Conservation (phyloP, 108 stramenopile species). For the Epipyxis sp. region DNA sequence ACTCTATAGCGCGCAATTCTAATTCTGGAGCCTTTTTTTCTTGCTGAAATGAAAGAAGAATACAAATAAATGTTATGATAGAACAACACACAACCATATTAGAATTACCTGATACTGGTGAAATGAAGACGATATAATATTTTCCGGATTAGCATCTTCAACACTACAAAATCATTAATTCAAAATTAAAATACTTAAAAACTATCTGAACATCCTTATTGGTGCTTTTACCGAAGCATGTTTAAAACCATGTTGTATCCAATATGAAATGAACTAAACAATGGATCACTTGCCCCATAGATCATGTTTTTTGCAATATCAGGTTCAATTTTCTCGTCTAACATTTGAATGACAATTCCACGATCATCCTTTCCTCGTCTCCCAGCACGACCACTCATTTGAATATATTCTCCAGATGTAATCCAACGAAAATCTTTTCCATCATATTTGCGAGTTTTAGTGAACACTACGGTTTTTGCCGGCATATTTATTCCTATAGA, state of each 20-base stretch:
- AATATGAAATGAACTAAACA: constrained; percentile 90
- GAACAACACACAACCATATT: constrained; percentile 5
- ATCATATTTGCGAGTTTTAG: constrained; percentile 93
- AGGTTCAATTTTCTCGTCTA: constrained; percentile 98
- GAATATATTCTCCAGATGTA: constrained; percentile 87
- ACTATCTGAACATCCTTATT: too few species aligned
- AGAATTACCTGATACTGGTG: constrained; percentile 69
- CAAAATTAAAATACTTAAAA: too few species aligned
- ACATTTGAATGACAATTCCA: constrained; percentile 98
- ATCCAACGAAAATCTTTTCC: constrained; percentile 65
- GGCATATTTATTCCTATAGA: constrained; percentile 99
- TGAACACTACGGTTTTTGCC: constrained; percentile 99
- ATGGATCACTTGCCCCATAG: constrained; percentile 88
- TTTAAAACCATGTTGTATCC: constrained; percentile 99
- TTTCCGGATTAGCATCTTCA: constrained; percentile 87
- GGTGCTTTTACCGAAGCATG: too few species aligned
- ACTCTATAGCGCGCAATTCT: constrained; percentile 61
- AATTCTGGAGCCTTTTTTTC: constrained; percentile 68
- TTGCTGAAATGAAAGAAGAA: constrained; percentile 76
- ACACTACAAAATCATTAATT: too few species aligned
- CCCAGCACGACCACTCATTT: constrained; percentile 96
- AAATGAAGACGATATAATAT: constrained; percentile 86
- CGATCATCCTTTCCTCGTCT: constrained; percentile 96
- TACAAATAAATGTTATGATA: constrained; percentile 41
- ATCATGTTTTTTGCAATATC: constrained; percentile 85